Conservation (phyloP, 78 protist genomes). For the Speleostelium caveatum region DNA sequence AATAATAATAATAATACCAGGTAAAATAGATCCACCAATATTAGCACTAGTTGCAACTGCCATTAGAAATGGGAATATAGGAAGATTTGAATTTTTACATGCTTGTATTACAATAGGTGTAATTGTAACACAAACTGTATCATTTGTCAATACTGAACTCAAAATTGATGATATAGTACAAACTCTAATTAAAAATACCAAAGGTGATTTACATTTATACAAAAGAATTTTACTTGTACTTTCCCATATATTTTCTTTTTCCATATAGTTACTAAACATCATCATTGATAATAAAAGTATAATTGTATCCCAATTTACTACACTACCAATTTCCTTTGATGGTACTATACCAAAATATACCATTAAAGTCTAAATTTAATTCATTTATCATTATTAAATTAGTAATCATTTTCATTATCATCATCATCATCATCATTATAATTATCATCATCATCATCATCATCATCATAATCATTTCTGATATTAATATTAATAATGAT, state of each 20-base stretch:
- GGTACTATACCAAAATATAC: conserved; percentile 22
- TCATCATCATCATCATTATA: background rate
- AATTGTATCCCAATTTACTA: conserved; percentile 46
- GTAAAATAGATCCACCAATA: conserved; percentile 36
- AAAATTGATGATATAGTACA: conserved; percentile 10
- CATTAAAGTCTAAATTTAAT: conserved; percentile 22
- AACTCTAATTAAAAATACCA: conserved; percentile 20
- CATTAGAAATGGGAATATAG: conserved; percentile 41
- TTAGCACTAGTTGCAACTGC: conserved; percentile 49
- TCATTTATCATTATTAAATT: background rate
- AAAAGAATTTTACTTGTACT: background rate
- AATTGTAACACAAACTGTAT: conserved; percentile 49
- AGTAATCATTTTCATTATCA: background rate
- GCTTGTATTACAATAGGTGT: conserved; percentile 38
- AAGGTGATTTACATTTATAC: conserved; percentile 21
- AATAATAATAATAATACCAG: no score
- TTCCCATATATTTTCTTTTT: conserved; percentile 39
- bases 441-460: background rate
- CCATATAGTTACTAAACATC: conserved; percentile 48
- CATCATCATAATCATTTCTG: background rate
- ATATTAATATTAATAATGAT: no score
- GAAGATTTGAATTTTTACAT: conserved; percentile 8
- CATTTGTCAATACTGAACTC: conserved; percentile 37
- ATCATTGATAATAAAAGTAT: conserved; percentile 44
- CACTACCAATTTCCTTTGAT: conserved; percentile 19